Conservation (phyloP, 1,139 yeast species). For the Sugiyamaella japonica region DNA sequence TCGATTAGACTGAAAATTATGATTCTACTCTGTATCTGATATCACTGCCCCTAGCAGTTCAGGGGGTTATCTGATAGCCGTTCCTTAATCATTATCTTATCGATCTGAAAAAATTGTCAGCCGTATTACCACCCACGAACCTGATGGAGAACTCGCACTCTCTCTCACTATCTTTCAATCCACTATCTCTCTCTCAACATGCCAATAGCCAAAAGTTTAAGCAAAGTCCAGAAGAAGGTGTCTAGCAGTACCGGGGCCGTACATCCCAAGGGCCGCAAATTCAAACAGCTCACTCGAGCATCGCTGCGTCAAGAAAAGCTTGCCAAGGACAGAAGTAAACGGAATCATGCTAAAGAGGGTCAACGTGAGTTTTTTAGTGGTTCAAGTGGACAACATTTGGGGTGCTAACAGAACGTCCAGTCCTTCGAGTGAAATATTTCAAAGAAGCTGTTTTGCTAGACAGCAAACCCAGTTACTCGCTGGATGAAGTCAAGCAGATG, state of each 20-base stretch:
- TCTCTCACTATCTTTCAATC: background rate
- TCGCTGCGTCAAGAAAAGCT: slow-evolving; percentile 76
- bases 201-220: slow-evolving; percentile 77
- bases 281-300: slow-evolving; percentile 82
- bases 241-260: slow-evolving; percentile 53
- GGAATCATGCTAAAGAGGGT: slow-evolving; percentile 54
- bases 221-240: slow-evolving; percentile 69
- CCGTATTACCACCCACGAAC: background rate
- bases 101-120: slow-evolving; percentile 4
- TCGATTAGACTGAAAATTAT: too few species aligned
- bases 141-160: background rate
- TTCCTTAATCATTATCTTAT: too few species aligned
- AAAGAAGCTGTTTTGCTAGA: slow-evolving; percentile 59
- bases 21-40: too few species aligned
- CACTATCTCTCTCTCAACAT: slow-evolving; percentile 40
- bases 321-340: slow-evolving; percentile 58
- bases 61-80: too few species aligned
- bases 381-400: background rate
- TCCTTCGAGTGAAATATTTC: slow-evolving; percentile 54
- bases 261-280: slow-evolving; percentile 88
- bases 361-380: slow-evolving; percentile 22
- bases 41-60: too few species aligned
- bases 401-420: slow-evolving; percentile 1
- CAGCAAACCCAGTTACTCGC: slow-evolving; percentile 47
- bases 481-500: slow-evolving; percentile 60